phyloP scores from a whole-genome alignment of 345 rosid genomes.

The Garcia nutans region DNA sequence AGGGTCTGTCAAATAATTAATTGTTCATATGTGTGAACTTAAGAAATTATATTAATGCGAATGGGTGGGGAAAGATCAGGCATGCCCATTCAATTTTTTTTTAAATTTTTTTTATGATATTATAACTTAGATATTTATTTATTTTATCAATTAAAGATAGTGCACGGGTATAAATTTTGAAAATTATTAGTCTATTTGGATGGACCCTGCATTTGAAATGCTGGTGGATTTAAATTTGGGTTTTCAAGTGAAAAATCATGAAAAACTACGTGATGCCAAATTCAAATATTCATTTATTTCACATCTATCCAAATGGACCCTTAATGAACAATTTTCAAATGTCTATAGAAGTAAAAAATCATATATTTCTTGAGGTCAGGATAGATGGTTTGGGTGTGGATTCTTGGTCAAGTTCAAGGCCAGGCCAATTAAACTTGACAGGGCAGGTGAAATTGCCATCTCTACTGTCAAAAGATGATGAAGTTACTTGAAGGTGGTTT shows the following conservation, averaged over 20 bases:
- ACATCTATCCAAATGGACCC: neutral
- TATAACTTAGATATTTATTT: too few relatives aligned
- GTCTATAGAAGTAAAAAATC: too few relatives aligned
- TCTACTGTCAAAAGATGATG: neutral
- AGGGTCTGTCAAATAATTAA: neutral
- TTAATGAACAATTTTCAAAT: neutral
- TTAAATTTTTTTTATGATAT: too few relatives aligned
- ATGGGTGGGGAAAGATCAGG: neutral
- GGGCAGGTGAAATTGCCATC: neutral
- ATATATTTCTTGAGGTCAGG: neutral
- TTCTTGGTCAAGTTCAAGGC: neutral
- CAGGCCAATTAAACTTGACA: neutral
- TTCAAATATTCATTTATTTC: too few relatives aligned
- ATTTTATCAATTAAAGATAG: too few relatives aligned
- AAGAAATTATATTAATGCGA: neutral
- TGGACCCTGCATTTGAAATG: too few relatives aligned
- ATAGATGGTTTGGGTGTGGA: neutral
- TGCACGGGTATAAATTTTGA: too few relatives aligned
- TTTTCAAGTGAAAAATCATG: too few relatives aligned
- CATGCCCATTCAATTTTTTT: neutral
- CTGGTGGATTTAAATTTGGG: too few relatives aligned
- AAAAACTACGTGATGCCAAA: too few relatives aligned
- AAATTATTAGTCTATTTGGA: too few relatives aligned
- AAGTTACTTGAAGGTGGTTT: neutral
- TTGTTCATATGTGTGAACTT: neutral